Evolutionary conservation across 2,329 filamentous ascomycete species (phyloP).

Genomic region (Aureobasidium mangrovei): DNA sequence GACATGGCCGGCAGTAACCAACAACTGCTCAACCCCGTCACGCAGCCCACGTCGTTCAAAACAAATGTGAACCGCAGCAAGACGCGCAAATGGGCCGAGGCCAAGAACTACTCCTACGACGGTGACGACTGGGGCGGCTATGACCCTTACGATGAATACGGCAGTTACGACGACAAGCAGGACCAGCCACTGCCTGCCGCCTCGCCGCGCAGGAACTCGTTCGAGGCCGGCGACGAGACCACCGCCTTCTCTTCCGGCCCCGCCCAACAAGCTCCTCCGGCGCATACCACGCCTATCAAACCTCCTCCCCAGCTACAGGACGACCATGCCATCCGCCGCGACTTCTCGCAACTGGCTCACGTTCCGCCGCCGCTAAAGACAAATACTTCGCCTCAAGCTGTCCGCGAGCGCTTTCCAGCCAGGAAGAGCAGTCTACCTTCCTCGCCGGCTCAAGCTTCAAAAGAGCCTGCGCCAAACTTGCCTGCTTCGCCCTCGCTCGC

Average conservation of each 20-base stretch:
- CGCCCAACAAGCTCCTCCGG: neutral
- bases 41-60: conserved; percentile 52
- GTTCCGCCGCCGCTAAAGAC: conserved; percentile 42
- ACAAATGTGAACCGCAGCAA: conserved; percentile 82
- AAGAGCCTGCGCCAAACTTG: conserved; percentile 1
- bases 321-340: conserved; percentile 26
- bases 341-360: conserved; percentile 45
- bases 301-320: neutral
- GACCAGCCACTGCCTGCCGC: conserved; percentile 34
- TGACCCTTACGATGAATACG: conserved; percentile 49
- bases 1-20: conserved; percentile 23
- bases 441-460: conserved; percentile 12
- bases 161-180: conserved; percentile 39
- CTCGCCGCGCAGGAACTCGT: conserved; percentile 39
- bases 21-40: conserved; percentile 19
- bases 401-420: conserved; percentile 26
- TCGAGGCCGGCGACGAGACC: conserved; percentile 46
- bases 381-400: conserved; percentile 17
- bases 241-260: conserved; percentile 34
- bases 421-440: conserved; percentile 47
- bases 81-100: conserved; percentile 92
- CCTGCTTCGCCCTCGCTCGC: conserved; percentile 8
- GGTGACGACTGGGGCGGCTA: conserved; percentile 85
- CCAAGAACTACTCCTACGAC: conserved; percentile 77
- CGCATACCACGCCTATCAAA: conserved; percentile 7